These are phyloP conservation scores for Cladosporium velox DNA, from an alignment of 2,329 filamentous ascomycete species.

Conservation along the genomic window DNA sequence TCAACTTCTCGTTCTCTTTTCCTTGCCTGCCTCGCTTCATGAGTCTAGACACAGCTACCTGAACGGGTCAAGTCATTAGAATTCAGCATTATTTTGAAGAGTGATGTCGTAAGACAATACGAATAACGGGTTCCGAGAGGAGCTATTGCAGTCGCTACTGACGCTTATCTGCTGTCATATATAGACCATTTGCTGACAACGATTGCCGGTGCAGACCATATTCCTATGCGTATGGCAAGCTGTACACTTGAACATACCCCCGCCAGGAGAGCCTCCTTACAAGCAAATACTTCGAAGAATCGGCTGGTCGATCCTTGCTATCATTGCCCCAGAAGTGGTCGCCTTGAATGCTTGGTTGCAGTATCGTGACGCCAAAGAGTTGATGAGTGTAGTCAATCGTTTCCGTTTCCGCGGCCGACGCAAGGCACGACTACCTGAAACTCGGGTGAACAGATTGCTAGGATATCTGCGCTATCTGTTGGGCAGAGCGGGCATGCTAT, in stretches of 20 bases:
- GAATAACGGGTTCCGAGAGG: too few relatives aligned
- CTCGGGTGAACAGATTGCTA: too few relatives aligned
- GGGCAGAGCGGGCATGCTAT: not conserved
- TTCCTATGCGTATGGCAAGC: constrained; percentile 25
- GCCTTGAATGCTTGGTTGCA: constrained; percentile 17
- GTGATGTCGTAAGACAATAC: too few relatives aligned
- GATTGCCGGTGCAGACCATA: constrained; percentile 10
- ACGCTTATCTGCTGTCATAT: too few relatives aligned
- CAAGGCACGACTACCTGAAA: not conserved
- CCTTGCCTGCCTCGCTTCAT: too few relatives aligned
- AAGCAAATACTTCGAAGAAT: constrained; percentile 18
- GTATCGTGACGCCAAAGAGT: not conserved
- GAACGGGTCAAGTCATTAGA: too few relatives aligned
- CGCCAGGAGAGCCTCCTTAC: constrained; percentile 8
- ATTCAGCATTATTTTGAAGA: too few relatives aligned
- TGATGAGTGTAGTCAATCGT: not conserved
- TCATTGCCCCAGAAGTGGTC: constrained; percentile 24
- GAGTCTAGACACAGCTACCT: too few relatives aligned
- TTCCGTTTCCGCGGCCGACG: accelerated
- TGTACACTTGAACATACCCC: constrained; percentile 26
- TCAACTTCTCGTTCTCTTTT: too few relatives aligned
- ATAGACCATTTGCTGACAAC: constrained; percentile 9
- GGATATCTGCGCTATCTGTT: too few relatives aligned
- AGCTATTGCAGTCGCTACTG: too few relatives aligned
- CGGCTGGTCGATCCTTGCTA: constrained; percentile 21